Conservation (phyloP, 352 stramenopile species). For the Phytophthora parvispora region DNA sequence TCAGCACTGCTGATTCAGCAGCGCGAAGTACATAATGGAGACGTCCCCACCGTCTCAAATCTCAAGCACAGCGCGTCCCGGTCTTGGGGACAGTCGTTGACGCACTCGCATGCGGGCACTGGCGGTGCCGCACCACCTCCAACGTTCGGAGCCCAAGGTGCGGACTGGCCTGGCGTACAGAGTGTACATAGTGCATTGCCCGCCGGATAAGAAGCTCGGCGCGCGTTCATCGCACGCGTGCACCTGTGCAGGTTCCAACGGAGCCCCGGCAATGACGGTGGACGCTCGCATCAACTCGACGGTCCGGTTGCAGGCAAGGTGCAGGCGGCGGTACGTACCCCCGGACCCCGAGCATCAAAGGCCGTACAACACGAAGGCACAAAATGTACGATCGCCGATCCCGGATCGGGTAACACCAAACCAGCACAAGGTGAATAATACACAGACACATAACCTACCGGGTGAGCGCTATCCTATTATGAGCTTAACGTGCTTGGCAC, state of each 20-base stretch:
- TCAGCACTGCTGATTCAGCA: too few relatives aligned
- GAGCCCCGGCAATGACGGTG: too few relatives aligned
- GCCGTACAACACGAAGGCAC: too few relatives aligned
- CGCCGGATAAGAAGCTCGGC: neutral
- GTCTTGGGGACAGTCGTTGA: constrained; percentile 31
- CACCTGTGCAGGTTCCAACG: neutral
- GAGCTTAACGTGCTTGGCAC: too few relatives aligned
- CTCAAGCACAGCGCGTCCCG: constrained; percentile 10
- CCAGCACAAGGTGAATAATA: too few relatives aligned
- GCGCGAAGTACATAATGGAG: constrained; percentile 33
- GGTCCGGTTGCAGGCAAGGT: neutral
- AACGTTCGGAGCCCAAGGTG: too few relatives aligned
- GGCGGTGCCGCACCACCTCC: neutral
- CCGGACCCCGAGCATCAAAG: constrained; percentile 1
- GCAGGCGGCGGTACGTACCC: neutral
- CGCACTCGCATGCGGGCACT: constrained; percentile 3
- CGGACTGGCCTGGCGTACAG: neutral
- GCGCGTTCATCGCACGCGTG: neutral
- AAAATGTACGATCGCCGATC: too few relatives aligned
- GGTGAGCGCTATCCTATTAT: too few relatives aligned
- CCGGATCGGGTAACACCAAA: too few relatives aligned
- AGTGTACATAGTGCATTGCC: neutral
- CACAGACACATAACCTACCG: too few relatives aligned
- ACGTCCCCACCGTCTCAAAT: constrained; percentile 25
- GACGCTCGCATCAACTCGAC: neutral